Evolutionary conservation across 2,329 filamentous ascomycete genomes (phyloP), one percentile per base, ranked within the genome.

Genomic region (Claviceps purpurea): DNA sequence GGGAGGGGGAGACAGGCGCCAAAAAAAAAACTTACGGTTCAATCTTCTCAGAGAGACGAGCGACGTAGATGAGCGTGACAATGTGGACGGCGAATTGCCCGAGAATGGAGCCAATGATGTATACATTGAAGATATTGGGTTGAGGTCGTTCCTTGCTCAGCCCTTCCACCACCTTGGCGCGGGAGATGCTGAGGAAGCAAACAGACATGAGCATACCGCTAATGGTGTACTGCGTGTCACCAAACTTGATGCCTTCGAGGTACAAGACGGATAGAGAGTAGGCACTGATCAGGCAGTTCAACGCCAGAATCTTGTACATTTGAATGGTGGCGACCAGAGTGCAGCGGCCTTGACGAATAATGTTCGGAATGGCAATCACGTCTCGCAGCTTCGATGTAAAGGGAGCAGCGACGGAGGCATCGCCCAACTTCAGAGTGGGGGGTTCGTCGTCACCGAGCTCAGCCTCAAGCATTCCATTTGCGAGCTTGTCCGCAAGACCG

Each of bases 131-230:
- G 65, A 98, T 98, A 70, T 97, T 96, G 52, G 91, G 90, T 71
- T 98, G 93, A 0, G 93, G 93, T 41, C 93, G 86, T 70, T 98
- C 93, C 72, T 96, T 96, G 57, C 91, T 96, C 24, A 98, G 76
- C 39, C 87, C 85, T 71, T 98, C 93, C 50, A 98, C 93, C 34
- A 93, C 88, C 74, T 89, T 93, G 41, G 93, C 93, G 55, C 93
- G 85, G n/a, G 93, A 97, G 63, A 98, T 96, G 56, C 90, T 96
- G 62, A 98, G 73, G 78, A 98, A 98, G 73, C 93, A 98, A 49
- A 98, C 93, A 62, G 90, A 96, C 93, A 98, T 97, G 68, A 98
- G 84, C 87, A 98, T 97, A 60, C 93, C 93, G 61, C 89, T 96
- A 62, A 98, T 97, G 16, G 93, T 98, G 59, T 97, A 93, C 71